These are phyloP conservation scores for Ceratobasidium sp. DNA, from an alignment of 1,284 basidiomycete species.

Conservation along the genomic window DNA sequence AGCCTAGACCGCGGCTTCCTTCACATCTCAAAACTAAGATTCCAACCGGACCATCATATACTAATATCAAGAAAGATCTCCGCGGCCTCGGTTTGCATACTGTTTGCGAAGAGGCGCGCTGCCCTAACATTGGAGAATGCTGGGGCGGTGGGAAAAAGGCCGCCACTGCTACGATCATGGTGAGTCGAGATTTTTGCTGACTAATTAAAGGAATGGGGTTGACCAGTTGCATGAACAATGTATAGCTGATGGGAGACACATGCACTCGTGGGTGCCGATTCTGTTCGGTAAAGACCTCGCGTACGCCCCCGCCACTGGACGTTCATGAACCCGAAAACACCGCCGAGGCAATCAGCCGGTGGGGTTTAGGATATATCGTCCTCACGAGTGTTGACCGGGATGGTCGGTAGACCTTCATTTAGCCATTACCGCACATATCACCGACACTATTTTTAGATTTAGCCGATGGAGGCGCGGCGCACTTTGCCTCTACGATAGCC, in stretches of 20 bases:
- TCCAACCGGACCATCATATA: constrained; percentile 90
- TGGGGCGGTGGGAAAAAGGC: constrained; percentile 94
- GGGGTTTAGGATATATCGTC: constrained; percentile 99
- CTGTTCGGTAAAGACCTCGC: constrained; percentile 97
- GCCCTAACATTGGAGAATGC: constrained; percentile 99
- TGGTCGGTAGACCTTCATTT: constrained; percentile 65
- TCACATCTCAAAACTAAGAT: constrained; percentile 94
- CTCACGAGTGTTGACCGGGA: constrained; percentile 97
- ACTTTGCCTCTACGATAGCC: constrained; percentile 94
- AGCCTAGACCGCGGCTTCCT: constrained; percentile 85
- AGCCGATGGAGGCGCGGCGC: constrained; percentile 89
- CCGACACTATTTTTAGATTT: constrained; percentile 71
- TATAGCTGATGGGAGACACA: constrained; percentile 98
- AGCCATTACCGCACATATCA: constrained; percentile 24
- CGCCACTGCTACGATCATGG: constrained; percentile 99
- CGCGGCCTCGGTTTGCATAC: constrained; percentile 93
- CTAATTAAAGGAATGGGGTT: not conserved
- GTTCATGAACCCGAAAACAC: constrained; percentile 98
- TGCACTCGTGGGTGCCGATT: constrained; percentile 98
- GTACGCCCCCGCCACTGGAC: constrained; percentile 89
- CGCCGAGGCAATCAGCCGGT: constrained; percentile 96
- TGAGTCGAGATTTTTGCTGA: constrained; percentile 57
- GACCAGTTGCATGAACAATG: not conserved
- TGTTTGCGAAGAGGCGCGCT: constrained; percentile 98
- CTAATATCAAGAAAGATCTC: constrained; percentile 95